phyloP scores from a whole-genome alignment of 2,329 filamentous ascomycete species.

The Ploettnerulaceae sp. region DNA sequence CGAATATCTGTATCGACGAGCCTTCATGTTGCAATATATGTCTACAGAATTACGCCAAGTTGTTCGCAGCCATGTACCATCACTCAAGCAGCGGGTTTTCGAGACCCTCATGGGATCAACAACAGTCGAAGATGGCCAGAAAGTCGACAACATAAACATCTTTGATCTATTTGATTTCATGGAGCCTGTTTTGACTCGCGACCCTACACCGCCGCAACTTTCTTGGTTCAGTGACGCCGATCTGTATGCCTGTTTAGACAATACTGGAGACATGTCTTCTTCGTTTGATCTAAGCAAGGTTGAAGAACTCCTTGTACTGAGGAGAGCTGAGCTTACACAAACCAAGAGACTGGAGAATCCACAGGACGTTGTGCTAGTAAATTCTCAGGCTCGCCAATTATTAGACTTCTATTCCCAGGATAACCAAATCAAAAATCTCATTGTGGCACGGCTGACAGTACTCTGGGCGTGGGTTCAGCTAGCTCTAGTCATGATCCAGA shows the following conservation, averaged over 20 bases:
- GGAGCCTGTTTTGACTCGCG: constrained; percentile 51
- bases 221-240: constrained; percentile 62
- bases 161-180: constrained; percentile 95
- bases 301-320: constrained; percentile 67
- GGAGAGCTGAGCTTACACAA: constrained; percentile 56
- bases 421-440: constrained; percentile 58
- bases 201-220: constrained; percentile 47
- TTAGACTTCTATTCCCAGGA: constrained; percentile 56
- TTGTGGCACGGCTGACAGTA: constrained; percentile 52
- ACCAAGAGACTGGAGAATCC: constrained; percentile 45
- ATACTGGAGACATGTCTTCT: constrained; percentile 50
- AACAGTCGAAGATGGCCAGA: constrained; percentile 59
- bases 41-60: constrained; percentile 79
- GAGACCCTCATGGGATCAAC: constrained; percentile 76
- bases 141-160: constrained; percentile 64
- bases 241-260: constrained; percentile 58
- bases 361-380: constrained; percentile 46
- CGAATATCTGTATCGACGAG: constrained; percentile 73
- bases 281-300: constrained; percentile 68
- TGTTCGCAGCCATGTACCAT: constrained; percentile 64
- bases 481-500: constrained; percentile 75
- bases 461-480: constrained; percentile 82
- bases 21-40: constrained; percentile 77
- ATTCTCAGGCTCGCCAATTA: constrained; percentile 55
- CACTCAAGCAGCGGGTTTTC: constrained; percentile 62